phyloP scores from a whole-genome alignment of 768 basidiomycete species.

The Lentinula guzmanii region DNA sequence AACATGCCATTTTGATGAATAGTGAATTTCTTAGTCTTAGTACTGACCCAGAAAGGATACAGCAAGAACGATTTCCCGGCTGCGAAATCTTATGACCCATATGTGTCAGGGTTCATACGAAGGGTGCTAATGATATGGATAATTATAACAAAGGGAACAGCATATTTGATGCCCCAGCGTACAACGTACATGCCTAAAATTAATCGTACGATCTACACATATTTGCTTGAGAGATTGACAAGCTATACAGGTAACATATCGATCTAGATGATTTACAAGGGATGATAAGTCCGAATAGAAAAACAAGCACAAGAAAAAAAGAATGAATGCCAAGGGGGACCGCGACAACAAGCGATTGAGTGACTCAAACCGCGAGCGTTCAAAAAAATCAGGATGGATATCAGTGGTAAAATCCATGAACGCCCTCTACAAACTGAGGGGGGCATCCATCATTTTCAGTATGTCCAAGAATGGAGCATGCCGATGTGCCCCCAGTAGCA shows the following conservation, averaged over 20 bases:
- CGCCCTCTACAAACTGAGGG: neutral
- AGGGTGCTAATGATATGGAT: neutral
- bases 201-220: neutral
- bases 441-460: neutral
- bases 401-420: conserved; percentile 3
- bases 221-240: neutral
- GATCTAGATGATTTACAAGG: neutral
- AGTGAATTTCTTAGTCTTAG: neutral
- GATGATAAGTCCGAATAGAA: neutral
- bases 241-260: neutral
- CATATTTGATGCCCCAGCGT: neutral
- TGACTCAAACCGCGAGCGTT: neutral
- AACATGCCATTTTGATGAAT: too few species aligned
- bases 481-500: neutral
- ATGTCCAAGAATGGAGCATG: neutral
- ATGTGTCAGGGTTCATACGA: neutral
- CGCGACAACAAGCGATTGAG: neutral
- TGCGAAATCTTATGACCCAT: neutral
- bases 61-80: neutral
- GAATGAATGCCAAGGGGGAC: neutral
- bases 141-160: neutral
- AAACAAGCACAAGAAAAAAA: neutral
- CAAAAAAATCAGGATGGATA: neutral
- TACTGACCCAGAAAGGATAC: neutral
- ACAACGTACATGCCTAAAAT: neutral